Evolutionary conservation across 2,329 filamentous ascomycete species (phyloP).

Genomic region (Chaetomiaceae sp.): DNA sequence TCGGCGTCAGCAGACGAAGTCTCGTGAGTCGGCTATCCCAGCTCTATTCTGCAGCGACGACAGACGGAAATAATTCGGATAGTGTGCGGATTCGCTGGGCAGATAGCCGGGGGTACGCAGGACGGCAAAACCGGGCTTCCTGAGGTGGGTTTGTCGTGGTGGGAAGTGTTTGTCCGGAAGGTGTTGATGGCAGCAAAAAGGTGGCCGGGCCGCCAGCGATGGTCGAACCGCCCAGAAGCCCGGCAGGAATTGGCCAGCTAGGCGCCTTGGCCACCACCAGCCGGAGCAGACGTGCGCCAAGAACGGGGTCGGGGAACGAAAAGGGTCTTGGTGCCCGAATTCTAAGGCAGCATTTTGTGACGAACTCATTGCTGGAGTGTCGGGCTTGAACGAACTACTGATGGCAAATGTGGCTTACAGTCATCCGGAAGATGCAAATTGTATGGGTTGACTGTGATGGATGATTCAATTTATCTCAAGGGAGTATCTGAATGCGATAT

Average conservation of each 20-base stretch:
- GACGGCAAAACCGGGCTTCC: not conserved
- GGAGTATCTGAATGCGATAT: not conserved
- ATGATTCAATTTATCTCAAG: too few relatives aligned
- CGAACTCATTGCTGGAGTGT: too few relatives aligned
- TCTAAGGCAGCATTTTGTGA: not conserved
- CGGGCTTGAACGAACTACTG: too few relatives aligned
- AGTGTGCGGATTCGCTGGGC: not conserved
- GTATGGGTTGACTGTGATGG: too few relatives aligned
- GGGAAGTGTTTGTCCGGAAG: not conserved
- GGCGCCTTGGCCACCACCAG: conserved; percentile 13
- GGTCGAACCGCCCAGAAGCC: conserved; percentile 11
- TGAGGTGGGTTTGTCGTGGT: not conserved
- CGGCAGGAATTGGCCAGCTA: conserved; percentile 19
- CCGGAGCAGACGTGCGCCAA: not conserved
- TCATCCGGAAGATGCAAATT: too few relatives aligned
- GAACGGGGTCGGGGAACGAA: not conserved
- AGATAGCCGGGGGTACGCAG: not conserved
- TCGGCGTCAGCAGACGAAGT: conserved; percentile 2
- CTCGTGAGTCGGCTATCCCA: not conserved
- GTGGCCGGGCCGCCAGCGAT: conserved; percentile 6
- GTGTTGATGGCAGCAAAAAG: not conserved
- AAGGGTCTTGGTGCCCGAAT: not conserved
- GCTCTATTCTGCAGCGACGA: not conserved
- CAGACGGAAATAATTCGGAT: not conserved
- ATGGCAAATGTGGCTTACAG: too few relatives aligned